Percentiles rank a stretch among this genome's conserved stretches.
phyloP scores from a whole-genome alignment of 2,329 filamentous ascomycete species.

The Exophiala viscosa region DNA sequence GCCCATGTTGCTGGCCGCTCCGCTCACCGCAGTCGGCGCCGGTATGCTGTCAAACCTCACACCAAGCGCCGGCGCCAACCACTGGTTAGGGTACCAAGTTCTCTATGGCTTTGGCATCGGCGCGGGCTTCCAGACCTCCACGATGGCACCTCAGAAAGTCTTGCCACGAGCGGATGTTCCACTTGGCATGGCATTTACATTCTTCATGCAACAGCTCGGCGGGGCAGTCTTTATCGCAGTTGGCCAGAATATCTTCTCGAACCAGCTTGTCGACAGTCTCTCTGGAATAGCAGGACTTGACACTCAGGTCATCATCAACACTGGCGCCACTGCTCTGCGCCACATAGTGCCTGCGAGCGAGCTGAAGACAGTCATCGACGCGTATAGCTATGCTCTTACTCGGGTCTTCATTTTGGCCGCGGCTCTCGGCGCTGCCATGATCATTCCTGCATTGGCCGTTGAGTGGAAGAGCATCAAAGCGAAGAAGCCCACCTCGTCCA shows the following conservation, averaged over 20 bases:
- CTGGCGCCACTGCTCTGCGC: neutral
- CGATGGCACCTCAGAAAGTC: constrained; percentile 25
- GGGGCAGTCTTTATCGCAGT: constrained; percentile 22
- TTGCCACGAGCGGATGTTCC: constrained; percentile 26
- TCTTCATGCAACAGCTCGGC: constrained; percentile 15
- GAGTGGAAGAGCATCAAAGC: constrained; percentile 4
- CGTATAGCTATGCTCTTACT: neutral
- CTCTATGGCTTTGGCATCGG: constrained; percentile 32
- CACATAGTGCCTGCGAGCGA: neutral
- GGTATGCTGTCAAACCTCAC: constrained; percentile 26
- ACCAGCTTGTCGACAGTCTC: constrained; percentile 11
- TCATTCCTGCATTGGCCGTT: neutral
- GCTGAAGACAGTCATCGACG: neutral
- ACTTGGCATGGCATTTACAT: constrained; percentile 19
- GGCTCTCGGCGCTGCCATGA: neutral
- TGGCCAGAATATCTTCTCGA: constrained; percentile 22
- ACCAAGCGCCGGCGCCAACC: neutral
- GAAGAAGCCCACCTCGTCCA: neutral
- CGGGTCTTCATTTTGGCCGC: neutral
- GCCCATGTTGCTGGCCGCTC: constrained; percentile 31
- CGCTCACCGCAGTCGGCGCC: constrained; percentile 25
- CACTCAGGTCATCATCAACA: neutral
- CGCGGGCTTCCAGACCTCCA: constrained; percentile 24
- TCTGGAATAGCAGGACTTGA: constrained; percentile 6
- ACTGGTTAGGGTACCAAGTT: constrained; percentile 34